Evolutionary conservation across 306 rosid species (phyloP), one percentile per base, ranked within the genome.

Genomic region (Clitoria ternatea): DNA sequence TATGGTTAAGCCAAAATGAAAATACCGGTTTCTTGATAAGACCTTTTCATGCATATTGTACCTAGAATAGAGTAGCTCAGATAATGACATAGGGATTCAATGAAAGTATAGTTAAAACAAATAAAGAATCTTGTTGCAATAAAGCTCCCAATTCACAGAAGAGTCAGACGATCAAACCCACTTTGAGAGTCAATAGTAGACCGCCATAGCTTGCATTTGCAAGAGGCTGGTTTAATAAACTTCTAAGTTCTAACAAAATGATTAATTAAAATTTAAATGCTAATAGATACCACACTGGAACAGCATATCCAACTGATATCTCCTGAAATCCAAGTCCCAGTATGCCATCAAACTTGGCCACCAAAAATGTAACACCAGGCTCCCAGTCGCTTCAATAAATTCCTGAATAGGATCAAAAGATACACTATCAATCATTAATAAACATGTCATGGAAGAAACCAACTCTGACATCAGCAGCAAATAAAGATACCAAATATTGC

Each of bases 241-340:
- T 50, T 18, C n/a, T n/a, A n/a, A n/a, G n/a, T n/a, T n/a, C n/a
- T 49, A 61, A 40, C 65, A 39, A 75, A 62, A 42, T 39, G 42
- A 70, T 39, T 64, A 65, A 56, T 50, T 15, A 53, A 80, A 45
- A 20, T 30, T 70, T 22, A 40, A 50, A 66, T 32, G 45, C 42
- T 37, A 24, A 36, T 17, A 36, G 57, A 23, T 87, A 94, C 98
- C 98, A 94, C 64, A 94, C 83, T 36, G 98, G 98, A 77, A 87
- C 88, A 65, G 95, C 85, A 18, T 24, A 22, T 66, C 95, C 98
- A 80, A 89, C 94, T 3, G 98, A 78, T 72, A 94, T 94, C 85
- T 94, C 98, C 80, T 84, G 91, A 82, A 94, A 94, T 55, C 96
- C 98, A 68, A 94, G 96, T 75, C 98, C 98, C 40, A 94, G 61